phyloP scores from a whole-genome alignment of 495 filamentous ascomycete species.

The Penicillium paradoxum region DNA sequence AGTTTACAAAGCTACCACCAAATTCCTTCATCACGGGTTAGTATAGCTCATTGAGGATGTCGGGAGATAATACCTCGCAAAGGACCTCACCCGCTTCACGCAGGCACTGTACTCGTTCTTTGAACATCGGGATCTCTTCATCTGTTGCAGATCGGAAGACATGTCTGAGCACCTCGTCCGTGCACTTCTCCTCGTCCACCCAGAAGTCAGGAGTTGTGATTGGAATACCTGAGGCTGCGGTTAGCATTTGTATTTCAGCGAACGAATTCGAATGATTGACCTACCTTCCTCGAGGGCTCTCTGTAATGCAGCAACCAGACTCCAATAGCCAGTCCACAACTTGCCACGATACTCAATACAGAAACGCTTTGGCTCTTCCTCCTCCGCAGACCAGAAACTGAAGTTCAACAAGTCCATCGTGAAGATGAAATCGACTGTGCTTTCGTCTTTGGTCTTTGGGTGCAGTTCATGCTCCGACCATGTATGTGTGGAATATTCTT shows the following conservation, averaged over 20 bases:
- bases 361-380: slow-evolving; percentile 61
- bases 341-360: slow-evolving; percentile 73
- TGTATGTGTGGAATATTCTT: slow-evolving; percentile 71
- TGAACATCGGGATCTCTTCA: slow-evolving; percentile 80
- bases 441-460: slow-evolving; percentile 70
- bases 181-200: slow-evolving; percentile 71
- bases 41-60: background rate
- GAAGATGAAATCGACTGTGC: slow-evolving; percentile 85
- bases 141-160: slow-evolving; percentile 84
- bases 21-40: slow-evolving; percentile 56
- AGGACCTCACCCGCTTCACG: slow-evolving; percentile 81
- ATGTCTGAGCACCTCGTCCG: slow-evolving; percentile 63
- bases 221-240: slow-evolving; percentile 58
- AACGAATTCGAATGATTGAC: slow-evolving; percentile 14
- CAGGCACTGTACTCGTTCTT: slow-evolving; percentile 72
- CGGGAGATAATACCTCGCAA: slow-evolving; percentile 59
- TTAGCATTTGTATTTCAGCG: slow-evolving; percentile 4
- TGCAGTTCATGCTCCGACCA: slow-evolving; percentile 93
- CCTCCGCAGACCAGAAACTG: slow-evolving; percentile 80
- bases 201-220: slow-evolving; percentile 88
- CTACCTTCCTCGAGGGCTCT: slow-evolving; percentile 84
- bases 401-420: slow-evolving; percentile 97
- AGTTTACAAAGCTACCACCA: slow-evolving; percentile 65
- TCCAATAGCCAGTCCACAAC: slow-evolving; percentile 93
- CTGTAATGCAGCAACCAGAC: slow-evolving; percentile 79